Conservation (phyloP, 805 yeast species). For the Brettanomyces anomalus region DNA sequence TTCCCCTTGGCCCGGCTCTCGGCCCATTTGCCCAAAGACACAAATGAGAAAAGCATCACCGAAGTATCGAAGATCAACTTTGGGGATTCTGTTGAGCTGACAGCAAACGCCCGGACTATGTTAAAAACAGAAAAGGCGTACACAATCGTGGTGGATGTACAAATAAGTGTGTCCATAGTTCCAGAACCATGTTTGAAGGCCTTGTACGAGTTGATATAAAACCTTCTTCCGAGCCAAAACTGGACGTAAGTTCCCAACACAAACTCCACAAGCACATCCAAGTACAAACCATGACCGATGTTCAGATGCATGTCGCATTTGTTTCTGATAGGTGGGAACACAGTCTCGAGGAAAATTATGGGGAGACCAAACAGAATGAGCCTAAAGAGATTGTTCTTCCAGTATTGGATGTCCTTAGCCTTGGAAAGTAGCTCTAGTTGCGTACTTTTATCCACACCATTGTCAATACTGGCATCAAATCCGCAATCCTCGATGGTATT, state of each 20-base stretch:
- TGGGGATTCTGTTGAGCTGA: slow-evolving; percentile 44
- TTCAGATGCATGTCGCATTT: slow-evolving; percentile 11
- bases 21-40: slow-evolving; percentile 82
- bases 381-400: slow-evolving; percentile 50
- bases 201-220: slow-evolving; percentile 53
- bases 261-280: slow-evolving; percentile 56
- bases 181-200: slow-evolving; percentile 64
- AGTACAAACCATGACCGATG: slow-evolving; percentile 46
- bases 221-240: slow-evolving; percentile 56
- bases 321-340: slow-evolving; percentile 32
- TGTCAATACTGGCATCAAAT: slow-evolving; percentile 39
- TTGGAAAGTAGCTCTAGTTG: slow-evolving; percentile 66
- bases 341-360: slow-evolving; percentile 41
- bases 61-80: slow-evolving; percentile 77
- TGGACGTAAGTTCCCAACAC: slow-evolving; percentile 51
- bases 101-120: slow-evolving; percentile 36
- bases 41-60: slow-evolving; percentile 75
- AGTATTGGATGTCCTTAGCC: slow-evolving; percentile 60
- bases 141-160: slow-evolving; percentile 73
- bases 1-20: slow-evolving; percentile 92
- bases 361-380: slow-evolving; percentile 56
- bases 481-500: slow-evolving; percentile 42
- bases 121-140: slow-evolving; percentile 65
- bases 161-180: slow-evolving; percentile 89
- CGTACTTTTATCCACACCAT: slow-evolving; percentile 47